Evolutionary conservation across 2,329 filamentous ascomycete species (phyloP).

Genomic region (Nemania sp.): DNA sequence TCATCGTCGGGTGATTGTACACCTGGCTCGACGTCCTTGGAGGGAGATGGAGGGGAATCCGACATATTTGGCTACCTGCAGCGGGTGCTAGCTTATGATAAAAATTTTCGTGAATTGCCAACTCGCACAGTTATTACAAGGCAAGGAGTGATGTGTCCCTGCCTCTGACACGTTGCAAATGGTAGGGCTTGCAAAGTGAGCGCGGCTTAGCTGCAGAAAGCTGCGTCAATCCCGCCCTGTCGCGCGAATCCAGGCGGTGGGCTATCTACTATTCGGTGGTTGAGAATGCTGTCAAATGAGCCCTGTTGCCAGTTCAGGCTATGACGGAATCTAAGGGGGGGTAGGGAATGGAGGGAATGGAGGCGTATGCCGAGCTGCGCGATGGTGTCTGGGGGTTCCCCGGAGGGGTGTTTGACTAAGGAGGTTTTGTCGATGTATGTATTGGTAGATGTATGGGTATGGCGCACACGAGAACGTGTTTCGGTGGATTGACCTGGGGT

Average conservation of each 20-base stretch:
- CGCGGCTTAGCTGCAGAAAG: conserved; percentile 58
- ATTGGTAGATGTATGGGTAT: conserved; percentile 21
- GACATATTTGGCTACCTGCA: conserved; percentile 88
- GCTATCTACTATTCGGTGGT: conserved; percentile 36
- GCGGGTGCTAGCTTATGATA: conserved; percentile 66
- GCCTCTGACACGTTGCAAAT: conserved; percentile 63
- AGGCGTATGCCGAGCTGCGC: conserved; percentile 30
- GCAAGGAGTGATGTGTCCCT: conserved; percentile 61
- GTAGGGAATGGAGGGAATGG: conserved; percentile 33
- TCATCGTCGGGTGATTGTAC: conserved; percentile 93
- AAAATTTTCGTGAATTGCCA: conserved; percentile 58
- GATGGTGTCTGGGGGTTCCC: conserved; percentile 4
- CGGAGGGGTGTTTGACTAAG: conserved; percentile 20
- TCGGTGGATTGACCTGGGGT: conserved; percentile 10
- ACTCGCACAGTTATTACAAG: conserved; percentile 58
- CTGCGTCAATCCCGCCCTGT: conserved; percentile 56
- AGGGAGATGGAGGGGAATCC: conserved; percentile 81
- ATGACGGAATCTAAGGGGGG: conserved; percentile 46
- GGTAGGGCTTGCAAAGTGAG: conserved; percentile 56
- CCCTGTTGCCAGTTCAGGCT: conserved; percentile 52
- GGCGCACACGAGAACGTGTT: conserved; percentile 22
- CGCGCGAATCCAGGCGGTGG: conserved; percentile 41
- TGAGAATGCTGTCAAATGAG: conserved; percentile 38
- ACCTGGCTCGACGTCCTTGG: conserved; percentile 92
- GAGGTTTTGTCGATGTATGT: conserved; percentile 22